These are phyloP conservation scores for Rhodomyrtus psidioides DNA, from an alignment of 441 rosid genomes.

Conservation along the genomic window DNA sequence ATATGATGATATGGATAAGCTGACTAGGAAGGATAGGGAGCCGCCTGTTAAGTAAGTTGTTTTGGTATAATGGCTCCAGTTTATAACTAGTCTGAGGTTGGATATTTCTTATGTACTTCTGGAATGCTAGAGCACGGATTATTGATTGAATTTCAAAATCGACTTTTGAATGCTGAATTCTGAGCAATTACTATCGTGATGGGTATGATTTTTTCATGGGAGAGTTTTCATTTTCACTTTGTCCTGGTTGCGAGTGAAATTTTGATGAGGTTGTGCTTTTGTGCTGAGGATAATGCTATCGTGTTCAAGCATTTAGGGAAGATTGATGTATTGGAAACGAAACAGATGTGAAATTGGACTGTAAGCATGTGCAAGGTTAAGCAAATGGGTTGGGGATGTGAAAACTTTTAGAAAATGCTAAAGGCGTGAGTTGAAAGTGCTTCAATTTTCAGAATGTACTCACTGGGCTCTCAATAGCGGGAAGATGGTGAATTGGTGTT, in stretches of 20 bases:
- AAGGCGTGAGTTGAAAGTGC: not conserved
- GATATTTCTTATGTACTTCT: not conserved
- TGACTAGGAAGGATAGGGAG: conserved; percentile 68
- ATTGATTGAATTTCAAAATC: not conserved
- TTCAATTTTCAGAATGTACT: not conserved
- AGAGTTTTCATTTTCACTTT: not conserved
- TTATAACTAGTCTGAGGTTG: not conserved
- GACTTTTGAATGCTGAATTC: not conserved
- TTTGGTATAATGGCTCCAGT: conserved; percentile 1
- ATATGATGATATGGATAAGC: conserved; percentile 78
- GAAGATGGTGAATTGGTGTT: not conserved
- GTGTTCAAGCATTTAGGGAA: not conserved
- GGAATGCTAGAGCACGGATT: not conserved
- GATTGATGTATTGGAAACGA: not conserved
- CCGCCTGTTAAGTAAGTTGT: conserved; percentile 84
- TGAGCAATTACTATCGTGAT: not conserved
- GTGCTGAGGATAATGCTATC: not conserved
- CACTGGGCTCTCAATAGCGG: not conserved
- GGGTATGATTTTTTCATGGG: not conserved
- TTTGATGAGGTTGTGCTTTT: not conserved
- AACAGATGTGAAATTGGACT: not conserved
- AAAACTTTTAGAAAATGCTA: not conserved
- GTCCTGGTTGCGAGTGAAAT: not conserved
- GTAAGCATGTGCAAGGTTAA: not conserved
- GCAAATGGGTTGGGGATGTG: not conserved